Evolutionary conservation across 306 rosid genomes (phyloP).

Genomic region (Glycine latifolia): DNA sequence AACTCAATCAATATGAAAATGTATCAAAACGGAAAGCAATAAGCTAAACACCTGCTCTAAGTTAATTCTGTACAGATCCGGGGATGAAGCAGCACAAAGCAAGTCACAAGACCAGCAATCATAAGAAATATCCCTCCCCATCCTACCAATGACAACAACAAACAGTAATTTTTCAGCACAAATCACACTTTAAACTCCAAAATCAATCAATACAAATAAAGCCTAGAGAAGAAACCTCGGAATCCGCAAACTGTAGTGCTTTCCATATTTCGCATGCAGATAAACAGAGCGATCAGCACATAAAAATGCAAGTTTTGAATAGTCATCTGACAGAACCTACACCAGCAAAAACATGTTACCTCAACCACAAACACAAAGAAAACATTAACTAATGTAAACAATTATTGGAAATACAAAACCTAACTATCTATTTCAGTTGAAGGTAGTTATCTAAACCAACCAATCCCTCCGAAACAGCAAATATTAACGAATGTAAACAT

Average conservation of each 20-base stretch:
- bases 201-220: slow-evolving; percentile 36
- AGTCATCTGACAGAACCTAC: slow-evolving; percentile 83
- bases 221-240: slow-evolving; percentile 72
- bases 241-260: slow-evolving; percentile 83
- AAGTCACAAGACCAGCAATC: slow-evolving; percentile 95
- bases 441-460: background rate
- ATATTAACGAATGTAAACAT: background rate
- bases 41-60: slow-evolving; percentile 76
- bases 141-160: slow-evolving; percentile 61
- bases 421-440: background rate
- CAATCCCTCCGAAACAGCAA: background rate
- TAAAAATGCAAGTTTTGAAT: slow-evolving; percentile 90
- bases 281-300: slow-evolving; percentile 87
- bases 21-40: slow-evolving; percentile 11
- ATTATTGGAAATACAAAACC: background rate
- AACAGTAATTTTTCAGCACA: background rate
- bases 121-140: slow-evolving; percentile 88
- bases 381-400: background rate
- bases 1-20: slow-evolving; percentile 35
- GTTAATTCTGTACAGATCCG: slow-evolving; percentile 89
- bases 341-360: slow-evolving; percentile 40
- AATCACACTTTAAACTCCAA: slow-evolving; percentile 20
- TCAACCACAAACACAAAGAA: slow-evolving; percentile 6
- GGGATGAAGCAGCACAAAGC: slow-evolving; percentile 98
- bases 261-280: slow-evolving; percentile 95